Base-by-base conservation (phyloP, 345 rosid species). In the Crucihimalaya himalaica region DNA sequence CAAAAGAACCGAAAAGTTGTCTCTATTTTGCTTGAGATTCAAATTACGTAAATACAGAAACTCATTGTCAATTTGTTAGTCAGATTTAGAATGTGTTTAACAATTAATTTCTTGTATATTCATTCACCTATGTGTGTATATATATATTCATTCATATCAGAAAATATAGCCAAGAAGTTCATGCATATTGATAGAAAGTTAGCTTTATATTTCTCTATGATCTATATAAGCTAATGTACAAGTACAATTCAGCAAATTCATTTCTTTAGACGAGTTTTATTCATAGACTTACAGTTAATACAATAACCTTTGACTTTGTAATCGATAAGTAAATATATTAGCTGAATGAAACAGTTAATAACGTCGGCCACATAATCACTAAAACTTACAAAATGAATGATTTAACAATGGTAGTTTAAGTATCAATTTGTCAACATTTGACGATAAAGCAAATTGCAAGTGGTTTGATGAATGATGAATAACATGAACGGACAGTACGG, bases 401-500 rank as follows among this genome's bases (percentile, higher is more conserved):
- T 46, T 35, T 11, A 53, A 23, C 39, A 60, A 18, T 52, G 63
- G 11, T 51, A 3, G 34, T 59, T 29, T 67, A 9, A 18, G 29
- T 20, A 48, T n/a, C n/a, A n/a, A n/a, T 27, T 15, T 46, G 34
- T 48, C n/a, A 57, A 46, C 16, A 1, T 14, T 9, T 28, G 21
- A 35, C 6, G 10, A 16, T 4, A 28, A 48, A 27, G 50, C 5
- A 43, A 28, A 3, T 57, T 39, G 79, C 61, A 42, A 51, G 47
- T 75, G 12, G 73, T 57, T 66, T 56, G 31, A 61, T 60, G 43
- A 53, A 3, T 25, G 4, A 53, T 27, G 63, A 56, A 19, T 57
- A 66, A 66, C 61, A 66, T 58, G 55, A 58, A 56, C 29, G 68
- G 68, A 47, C 66, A 66, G n/a, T 60, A 75, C 69, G 31, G 63